A percentile compares a stretch with the other conserved stretches of the same genome.
These are phyloP conservation scores for Plasmodium blacklocki DNA, from an alignment of 169 alveolate species.

Conservation along the genomic window DNA sequence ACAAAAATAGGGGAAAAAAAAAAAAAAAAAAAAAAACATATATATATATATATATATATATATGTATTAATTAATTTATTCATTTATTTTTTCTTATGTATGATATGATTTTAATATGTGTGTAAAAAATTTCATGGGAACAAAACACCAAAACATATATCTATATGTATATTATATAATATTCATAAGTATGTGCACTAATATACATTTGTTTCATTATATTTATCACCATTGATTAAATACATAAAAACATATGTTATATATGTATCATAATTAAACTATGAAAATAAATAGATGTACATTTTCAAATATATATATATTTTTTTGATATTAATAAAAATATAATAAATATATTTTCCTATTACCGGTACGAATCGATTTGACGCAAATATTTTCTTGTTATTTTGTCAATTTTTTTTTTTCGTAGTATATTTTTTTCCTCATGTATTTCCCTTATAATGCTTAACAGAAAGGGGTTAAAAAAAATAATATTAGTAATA, in stretches of 20 bases:
- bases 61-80: neutral
- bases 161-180: too few species aligned
- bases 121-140: too few species aligned
- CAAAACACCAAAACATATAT: too few species aligned
- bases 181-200: too few species aligned
- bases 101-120: too few species aligned
- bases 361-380: constrained; percentile 72
- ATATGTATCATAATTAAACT: too few species aligned
- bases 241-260: too few species aligned
- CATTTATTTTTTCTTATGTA: too few species aligned
- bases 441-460: constrained; percentile 57
- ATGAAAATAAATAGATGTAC: too few species aligned
- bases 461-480: constrained; percentile 14
- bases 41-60: neutral
- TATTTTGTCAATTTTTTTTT: constrained; percentile 73
- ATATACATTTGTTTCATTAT: too few species aligned
- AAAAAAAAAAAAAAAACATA: neutral
- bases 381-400: constrained; percentile 61
- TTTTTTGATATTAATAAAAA: neutral
- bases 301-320: too few species aligned
- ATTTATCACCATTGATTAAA: too few species aligned
- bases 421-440: constrained; percentile 38
- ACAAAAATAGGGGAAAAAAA: constrained; percentile 11
- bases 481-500: constrained; percentile 13
- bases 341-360: neutral